These are phyloP conservation scores for Panaeolus papilionaceus DNA, from an alignment of 768 basidiomycete genomes.

Conservation along the genomic window DNA sequence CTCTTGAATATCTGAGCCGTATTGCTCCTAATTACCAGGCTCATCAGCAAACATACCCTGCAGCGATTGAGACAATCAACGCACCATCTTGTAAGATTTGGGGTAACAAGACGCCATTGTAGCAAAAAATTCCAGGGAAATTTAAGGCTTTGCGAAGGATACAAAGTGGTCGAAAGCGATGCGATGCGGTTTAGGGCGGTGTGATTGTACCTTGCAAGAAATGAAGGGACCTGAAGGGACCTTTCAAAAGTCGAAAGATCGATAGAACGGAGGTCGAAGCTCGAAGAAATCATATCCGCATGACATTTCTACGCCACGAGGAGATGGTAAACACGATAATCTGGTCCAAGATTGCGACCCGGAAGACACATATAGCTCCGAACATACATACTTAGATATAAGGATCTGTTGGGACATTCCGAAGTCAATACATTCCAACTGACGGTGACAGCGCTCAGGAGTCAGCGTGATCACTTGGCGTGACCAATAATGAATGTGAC, in stretches of 20 bases:
- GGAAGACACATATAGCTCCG: background rate
- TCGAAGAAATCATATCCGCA: conserved; percentile 2
- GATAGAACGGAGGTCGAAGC: background rate
- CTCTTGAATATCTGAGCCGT: background rate
- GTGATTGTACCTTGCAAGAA: conserved; percentile 10
- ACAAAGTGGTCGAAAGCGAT: background rate
- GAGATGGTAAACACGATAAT: conserved; percentile 8
- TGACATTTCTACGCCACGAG: background rate
- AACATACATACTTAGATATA: background rate
- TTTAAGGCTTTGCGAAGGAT: background rate
- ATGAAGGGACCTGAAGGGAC: background rate
- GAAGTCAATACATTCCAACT: background rate
- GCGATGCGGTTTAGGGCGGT: background rate
- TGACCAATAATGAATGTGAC: background rate
- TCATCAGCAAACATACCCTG: background rate
- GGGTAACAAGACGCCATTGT: conserved; percentile 1
- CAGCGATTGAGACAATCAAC: conserved; percentile 2
- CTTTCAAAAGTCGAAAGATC: background rate
- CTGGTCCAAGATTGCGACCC: background rate
- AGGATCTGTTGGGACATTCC: too few species aligned
- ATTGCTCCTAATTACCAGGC: background rate
- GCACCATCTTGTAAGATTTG: background rate
- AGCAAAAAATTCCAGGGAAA: background rate
- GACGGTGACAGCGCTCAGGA: background rate
- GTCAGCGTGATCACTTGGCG: background rate